Conservation (phyloP, 2,329 filamentous ascomycete genomes). For the Microascus cirrosus region DNA sequence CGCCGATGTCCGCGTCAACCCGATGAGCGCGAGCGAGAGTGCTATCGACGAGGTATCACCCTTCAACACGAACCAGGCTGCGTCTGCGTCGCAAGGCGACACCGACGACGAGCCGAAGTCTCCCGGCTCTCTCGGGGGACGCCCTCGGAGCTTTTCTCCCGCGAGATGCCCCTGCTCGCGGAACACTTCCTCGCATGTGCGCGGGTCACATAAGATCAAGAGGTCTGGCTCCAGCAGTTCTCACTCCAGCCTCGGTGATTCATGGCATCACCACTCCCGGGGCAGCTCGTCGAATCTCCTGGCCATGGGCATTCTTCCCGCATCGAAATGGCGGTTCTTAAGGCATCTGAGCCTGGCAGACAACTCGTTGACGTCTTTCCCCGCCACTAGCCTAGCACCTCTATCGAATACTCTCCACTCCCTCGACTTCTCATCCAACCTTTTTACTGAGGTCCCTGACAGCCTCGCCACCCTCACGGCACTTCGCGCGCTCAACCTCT, state of each 20-base stretch:
- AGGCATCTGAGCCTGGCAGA: constrained; percentile 86
- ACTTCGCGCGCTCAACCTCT: constrained; percentile 85
- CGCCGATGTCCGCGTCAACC: constrained; percentile 45
- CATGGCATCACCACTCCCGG: constrained; percentile 42
- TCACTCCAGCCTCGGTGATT: constrained; percentile 63
- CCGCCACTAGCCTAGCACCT: constrained; percentile 63
- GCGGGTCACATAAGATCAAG: constrained; percentile 63
- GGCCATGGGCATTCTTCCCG: constrained; percentile 58
- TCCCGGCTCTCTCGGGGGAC: constrained; percentile 12
- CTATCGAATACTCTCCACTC: constrained; percentile 83
- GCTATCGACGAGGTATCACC: constrained; percentile 29
- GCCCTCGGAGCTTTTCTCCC: constrained; percentile 72
- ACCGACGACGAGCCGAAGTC: constrained; percentile 32
- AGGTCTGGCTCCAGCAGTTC: constrained; percentile 90
- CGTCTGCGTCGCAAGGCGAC: constrained; percentile 17
- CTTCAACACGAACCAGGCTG: constrained; percentile 14
- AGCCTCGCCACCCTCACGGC: constrained; percentile 76
- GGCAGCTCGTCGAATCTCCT: constrained; percentile 73
- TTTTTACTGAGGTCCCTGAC: constrained; percentile 91
- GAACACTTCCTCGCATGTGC: constrained; percentile 55
- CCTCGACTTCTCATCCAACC: constrained; percentile 82
- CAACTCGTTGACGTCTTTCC: constrained; percentile 76
- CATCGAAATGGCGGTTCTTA: constrained; percentile 90
- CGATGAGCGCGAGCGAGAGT: constrained; percentile 42
- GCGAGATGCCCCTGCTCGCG: constrained; percentile 65